These are phyloP conservation scores for Aspergillus mulundensis DNA, from an alignment of 495 filamentous ascomycete genomes.

Conservation along the genomic window DNA sequence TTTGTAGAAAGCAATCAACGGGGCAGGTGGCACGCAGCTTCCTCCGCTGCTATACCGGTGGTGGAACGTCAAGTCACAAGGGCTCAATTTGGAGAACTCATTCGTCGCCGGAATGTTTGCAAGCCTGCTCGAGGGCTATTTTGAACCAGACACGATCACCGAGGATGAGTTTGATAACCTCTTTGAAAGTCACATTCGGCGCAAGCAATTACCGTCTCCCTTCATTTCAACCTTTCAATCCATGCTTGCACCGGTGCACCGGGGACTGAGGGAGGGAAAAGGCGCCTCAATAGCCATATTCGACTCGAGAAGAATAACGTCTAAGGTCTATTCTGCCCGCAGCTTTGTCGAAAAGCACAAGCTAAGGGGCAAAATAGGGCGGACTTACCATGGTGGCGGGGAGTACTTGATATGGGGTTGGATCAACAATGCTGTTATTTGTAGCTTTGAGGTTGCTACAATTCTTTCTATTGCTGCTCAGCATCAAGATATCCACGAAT, in stretches of 20 bases:
- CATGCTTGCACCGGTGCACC: constrained; percentile 31
- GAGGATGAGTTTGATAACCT: constrained; percentile 17
- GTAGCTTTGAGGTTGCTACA: constrained; percentile 19
- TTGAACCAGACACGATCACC: constrained; percentile 15
- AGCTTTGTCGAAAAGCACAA: constrained; percentile 17
- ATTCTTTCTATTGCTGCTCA: constrained; percentile 17
- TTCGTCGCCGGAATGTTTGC: constrained; percentile 29
- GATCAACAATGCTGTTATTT: constrained; percentile 27
- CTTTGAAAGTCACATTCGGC: constrained; percentile 26
- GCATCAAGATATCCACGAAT: constrained; percentile 16
- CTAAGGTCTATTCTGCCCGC: constrained; percentile 23
- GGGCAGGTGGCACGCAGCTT: background rate
- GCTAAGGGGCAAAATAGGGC: constrained; percentile 12
- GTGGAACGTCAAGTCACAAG: constrained; percentile 32
- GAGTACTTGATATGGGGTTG: constrained; percentile 36
- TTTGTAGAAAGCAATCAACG: background rate
- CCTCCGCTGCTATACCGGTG: constrained; percentile 35
- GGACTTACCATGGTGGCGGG: constrained; percentile 24
- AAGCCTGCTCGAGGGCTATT: background rate
- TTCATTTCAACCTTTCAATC: constrained; percentile 32
- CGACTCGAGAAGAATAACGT: constrained; percentile 24
- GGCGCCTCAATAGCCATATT: constrained; percentile 29
- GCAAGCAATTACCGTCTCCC: constrained; percentile 14
- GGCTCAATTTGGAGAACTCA: constrained; percentile 21
- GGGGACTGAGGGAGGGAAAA: constrained; percentile 22